Evolutionary conservation across 2,329 filamentous ascomycete species (phyloP), one percentile per base, ranked within the genome.

Genomic region (Arthroderma uncinatum): DNA sequence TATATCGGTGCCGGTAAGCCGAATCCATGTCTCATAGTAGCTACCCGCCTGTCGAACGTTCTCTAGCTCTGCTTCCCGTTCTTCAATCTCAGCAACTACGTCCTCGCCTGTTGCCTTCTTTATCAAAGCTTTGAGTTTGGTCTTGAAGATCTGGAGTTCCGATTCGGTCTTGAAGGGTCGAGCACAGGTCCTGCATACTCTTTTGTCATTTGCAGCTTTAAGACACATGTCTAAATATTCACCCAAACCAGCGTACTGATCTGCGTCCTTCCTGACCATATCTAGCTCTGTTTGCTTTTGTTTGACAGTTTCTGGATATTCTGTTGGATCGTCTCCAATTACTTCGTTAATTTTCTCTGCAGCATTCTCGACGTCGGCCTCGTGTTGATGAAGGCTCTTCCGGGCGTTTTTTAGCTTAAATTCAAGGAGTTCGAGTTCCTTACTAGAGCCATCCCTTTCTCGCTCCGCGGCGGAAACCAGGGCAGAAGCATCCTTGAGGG

Each of bases 361-460:
- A 66, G 82, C 85, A 30, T 75, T 75, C 37, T 81, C 74, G 42
- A 82, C 75, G 58, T 90, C 86, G 30, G 79, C 74, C 12, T 80
- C 76, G 62, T 85, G 85, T 66, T 82, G 81, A 62, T 79, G 82
- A 25, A 85, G 75, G 10, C 81, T 81, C n/a, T 83, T 82, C 47
- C 82, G 82, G 23, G 79, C 74, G 50, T 78, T 84, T 48, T 82
- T 84, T 34, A 94, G 74, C 64, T 82, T 84, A 69, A 83, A 89
- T 60, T 90, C 86, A 9, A 89, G 73, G 62, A 91, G 85, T 65
- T 89, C 85, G 30, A 92, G 78, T 64, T 91, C 86, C 62, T 87
- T 81, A 62, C 80, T 82, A 1, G 82, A 78, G 39, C 80, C 79
- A 59, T 95, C 89, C 53, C 89, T 83, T 58, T 83, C 79, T 52